phyloP scores from a whole-genome alignment of 306 rosid species.

The Astragalus membranaceus region DNA sequence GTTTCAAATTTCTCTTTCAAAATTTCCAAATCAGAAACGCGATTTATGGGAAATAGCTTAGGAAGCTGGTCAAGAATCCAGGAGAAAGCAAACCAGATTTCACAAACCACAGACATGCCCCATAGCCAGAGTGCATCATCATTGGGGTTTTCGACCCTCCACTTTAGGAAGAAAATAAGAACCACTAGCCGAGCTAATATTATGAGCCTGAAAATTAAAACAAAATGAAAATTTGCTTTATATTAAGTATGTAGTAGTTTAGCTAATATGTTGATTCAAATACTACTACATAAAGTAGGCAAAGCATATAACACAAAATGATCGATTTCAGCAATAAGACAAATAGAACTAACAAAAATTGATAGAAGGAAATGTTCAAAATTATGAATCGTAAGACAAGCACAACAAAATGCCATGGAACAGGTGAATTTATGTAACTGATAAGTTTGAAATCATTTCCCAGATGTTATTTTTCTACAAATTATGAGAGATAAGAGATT shows the following conservation, averaged over 20 bases:
- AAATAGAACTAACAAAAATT: background rate
- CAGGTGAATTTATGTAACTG: background rate
- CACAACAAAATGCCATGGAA: background rate
- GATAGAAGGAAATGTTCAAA: background rate
- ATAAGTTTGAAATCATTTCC: background rate
- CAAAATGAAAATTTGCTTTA: background rate
- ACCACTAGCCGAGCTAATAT: slow-evolving; percentile 45
- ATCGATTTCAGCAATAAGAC: background rate
- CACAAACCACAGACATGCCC: slow-evolving; percentile 77
- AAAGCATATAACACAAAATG: background rate
- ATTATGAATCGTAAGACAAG: background rate
- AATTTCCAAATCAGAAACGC: slow-evolving; percentile 42
- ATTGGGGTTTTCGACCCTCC: slow-evolving; percentile 64
- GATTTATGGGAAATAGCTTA: slow-evolving; percentile 74
- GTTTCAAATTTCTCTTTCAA: slow-evolving; percentile 68
- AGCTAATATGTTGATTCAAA: background rate
- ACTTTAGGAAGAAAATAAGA: slow-evolving; percentile 47
- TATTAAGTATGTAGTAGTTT: background rate
- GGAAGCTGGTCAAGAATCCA: slow-evolving; percentile 87
- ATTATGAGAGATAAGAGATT: background rate
- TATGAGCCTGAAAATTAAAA: slow-evolving; percentile 46
- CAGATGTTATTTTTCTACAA: background rate
- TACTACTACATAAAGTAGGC: background rate
- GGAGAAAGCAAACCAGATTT: slow-evolving; percentile 82
- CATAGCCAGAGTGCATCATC: slow-evolving; percentile 77